phyloP scores from a whole-genome alignment of 1,284 basidiomycete species.

The Sporisorium exsertum region DNA sequence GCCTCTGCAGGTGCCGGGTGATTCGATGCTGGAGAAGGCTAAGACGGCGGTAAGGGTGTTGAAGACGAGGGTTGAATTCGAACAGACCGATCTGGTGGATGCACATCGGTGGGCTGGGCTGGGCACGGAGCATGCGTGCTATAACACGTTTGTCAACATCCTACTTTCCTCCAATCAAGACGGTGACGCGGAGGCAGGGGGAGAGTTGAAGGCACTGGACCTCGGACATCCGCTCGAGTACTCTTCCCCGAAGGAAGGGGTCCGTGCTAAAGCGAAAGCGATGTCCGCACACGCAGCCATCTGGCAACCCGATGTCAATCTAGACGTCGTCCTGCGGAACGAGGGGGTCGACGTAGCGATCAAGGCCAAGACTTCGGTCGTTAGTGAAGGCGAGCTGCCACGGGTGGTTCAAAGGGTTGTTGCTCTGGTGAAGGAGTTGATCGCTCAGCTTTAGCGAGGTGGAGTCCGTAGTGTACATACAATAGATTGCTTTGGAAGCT shows the following conservation, averaged over 20 bases:
- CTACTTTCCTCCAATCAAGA: constrained; percentile 17
- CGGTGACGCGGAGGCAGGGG: constrained; percentile 1
- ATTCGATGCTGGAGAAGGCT: constrained; percentile 19
- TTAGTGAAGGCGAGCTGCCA: constrained; percentile 1
- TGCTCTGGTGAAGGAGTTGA: neutral
- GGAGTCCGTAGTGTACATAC: neutral
- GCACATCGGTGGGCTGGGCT: constrained; percentile 33
- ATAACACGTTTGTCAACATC: constrained; percentile 54
- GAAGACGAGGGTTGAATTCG: constrained; percentile 28
- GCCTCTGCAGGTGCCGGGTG: constrained; percentile 34
- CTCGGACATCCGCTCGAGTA: constrained; percentile 36
- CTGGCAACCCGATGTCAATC: constrained; percentile 34
- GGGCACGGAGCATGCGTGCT: constrained; percentile 19
- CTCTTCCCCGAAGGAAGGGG: neutral
- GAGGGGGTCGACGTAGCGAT: constrained; percentile 21
- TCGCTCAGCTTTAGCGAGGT: constrained; percentile 11
- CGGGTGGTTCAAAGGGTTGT: constrained; percentile 3
- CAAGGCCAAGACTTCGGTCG: constrained; percentile 15
- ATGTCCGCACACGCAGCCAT: constrained; percentile 11
- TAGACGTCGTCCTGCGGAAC: constrained; percentile 27
- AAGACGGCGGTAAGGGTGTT: constrained; percentile 12
- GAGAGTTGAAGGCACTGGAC: constrained; percentile 15
- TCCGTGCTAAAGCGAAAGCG: neutral
- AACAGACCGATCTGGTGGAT: constrained; percentile 45
- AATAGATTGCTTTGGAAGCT: too few species aligned